Evolutionary conservation across 805 yeast genomes (phyloP).

Genomic region (Candida boleticola): DNA sequence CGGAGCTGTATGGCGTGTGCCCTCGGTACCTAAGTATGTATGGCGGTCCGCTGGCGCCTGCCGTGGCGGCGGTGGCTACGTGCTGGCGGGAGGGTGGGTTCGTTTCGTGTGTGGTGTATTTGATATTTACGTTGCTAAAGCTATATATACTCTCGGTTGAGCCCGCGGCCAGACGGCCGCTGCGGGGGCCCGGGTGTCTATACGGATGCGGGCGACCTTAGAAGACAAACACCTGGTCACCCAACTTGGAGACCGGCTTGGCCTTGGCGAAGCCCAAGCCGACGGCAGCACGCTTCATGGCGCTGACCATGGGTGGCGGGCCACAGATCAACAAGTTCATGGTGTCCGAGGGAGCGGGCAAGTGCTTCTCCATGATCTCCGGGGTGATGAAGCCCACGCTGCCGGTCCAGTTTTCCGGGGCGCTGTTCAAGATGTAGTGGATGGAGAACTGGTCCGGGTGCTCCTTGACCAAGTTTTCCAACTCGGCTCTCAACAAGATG

Average conservation of each 20-base stretch:
- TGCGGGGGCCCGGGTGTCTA: too few relatives aligned
- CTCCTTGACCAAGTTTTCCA: constrained; percentile 59
- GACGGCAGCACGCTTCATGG: constrained; percentile 75
- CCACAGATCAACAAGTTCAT: constrained; percentile 84
- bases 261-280: constrained; percentile 80
- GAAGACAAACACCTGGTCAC: constrained; percentile 87
- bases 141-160: neutral
- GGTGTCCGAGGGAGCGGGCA: constrained; percentile 61
- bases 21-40: too few relatives aligned
- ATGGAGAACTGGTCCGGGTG: constrained; percentile 62
- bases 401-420: constrained; percentile 73
- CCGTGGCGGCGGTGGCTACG: neutral
- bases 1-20: too few relatives aligned
- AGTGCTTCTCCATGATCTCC: constrained; percentile 61
- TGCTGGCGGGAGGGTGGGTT: too few relatives aligned
- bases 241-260: constrained; percentile 83
- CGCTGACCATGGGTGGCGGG: constrained; percentile 88
- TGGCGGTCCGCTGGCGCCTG: too few relatives aligned
- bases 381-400: constrained; percentile 77
- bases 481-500: constrained; percentile 75
- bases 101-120: too few relatives aligned
- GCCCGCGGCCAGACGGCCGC: too few relatives aligned
- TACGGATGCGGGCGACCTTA: too few relatives aligned
- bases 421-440: constrained; percentile 72
- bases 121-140: neutral